A percentile compares a stretch with the other conserved stretches of the same genome.
Conservation (phyloP, 192 early-diverging fungal species). For the Rhizoclosmatium globosum region DNA sequence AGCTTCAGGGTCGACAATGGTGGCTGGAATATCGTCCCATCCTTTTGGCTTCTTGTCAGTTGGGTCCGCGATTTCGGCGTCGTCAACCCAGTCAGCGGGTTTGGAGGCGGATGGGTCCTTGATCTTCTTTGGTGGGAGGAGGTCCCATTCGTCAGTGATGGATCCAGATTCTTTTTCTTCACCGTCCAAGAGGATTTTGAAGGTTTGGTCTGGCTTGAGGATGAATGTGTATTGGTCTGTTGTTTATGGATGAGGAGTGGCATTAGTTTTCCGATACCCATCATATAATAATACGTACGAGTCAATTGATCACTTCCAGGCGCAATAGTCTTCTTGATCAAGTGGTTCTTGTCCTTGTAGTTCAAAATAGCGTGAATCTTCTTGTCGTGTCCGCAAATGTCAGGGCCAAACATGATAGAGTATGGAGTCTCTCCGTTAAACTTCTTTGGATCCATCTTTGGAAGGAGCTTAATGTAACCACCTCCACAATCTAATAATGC, state of each 20-base stretch:
- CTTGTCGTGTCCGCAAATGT: conserved; percentile 58
- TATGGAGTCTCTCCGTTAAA: conserved; percentile 85
- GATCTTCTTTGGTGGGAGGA: conserved; percentile 57
- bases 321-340: conserved; percentile 53
- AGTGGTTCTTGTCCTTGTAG: conserved; percentile 61
- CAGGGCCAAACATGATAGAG: conserved; percentile 65
- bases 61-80: conserved; percentile 74
- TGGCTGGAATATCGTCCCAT: conserved; percentile 80
- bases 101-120: conserved; percentile 49
- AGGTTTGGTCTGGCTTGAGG: conserved; percentile 59
- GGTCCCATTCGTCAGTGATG: conserved; percentile 55
- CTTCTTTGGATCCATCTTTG: conserved; percentile 76
- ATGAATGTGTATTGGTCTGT: conserved; percentile 58
- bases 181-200: conserved; percentile 52
- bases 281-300: conserved; percentile 30
- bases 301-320: conserved; percentile 53
- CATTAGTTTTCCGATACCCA: background rate
- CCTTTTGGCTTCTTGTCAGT: conserved; percentile 76
- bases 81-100: conserved; percentile 51
- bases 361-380: conserved; percentile 56
- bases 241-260: background rate
- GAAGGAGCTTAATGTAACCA: conserved; percentile 89
- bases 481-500: conserved; percentile 81
- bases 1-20: conserved; percentile 84
- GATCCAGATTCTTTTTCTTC: conserved; percentile 46